phyloP scores from a whole-genome alignment of 139 green algal species.

The Picochlorum sp. region DNA sequence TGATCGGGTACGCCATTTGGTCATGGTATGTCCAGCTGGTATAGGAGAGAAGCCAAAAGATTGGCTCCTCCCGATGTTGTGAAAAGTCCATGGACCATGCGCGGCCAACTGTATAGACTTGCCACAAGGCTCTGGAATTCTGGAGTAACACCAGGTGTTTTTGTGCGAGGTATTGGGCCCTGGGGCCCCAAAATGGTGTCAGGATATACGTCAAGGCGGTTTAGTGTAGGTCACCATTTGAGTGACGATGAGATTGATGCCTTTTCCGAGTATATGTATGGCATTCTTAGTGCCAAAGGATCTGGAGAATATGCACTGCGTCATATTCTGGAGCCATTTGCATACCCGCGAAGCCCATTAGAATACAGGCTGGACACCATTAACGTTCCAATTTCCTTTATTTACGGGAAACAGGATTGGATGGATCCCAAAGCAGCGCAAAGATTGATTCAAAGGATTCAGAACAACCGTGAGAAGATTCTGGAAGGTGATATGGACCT shows the following conservation, averaged over 20 bases:
- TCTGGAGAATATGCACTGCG: conserved; percentile 70
- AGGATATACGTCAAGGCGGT: conserved; percentile 42
- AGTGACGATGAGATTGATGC: conserved; percentile 26
- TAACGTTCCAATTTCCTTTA: conserved; percentile 38
- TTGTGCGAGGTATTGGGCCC: conserved; percentile 65
- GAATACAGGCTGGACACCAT: conserved; percentile 55
- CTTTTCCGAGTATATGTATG: conserved; percentile 41
- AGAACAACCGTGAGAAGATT: neutral
- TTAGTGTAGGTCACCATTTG: conserved; percentile 41
- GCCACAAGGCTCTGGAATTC: conserved; percentile 40
- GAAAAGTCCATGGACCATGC: conserved; percentile 26
- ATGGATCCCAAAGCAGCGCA: conserved; percentile 41
- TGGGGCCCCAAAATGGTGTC: conserved; percentile 41
- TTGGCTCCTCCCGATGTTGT: conserved; percentile 37
- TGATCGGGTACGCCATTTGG: conserved; percentile 72
- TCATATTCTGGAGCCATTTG: conserved; percentile 70
- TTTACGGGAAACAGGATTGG: conserved; percentile 70
- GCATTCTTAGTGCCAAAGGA: conserved; percentile 50
- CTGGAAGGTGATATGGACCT: conserved; percentile 25
- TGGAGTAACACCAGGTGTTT: conserved; percentile 60
- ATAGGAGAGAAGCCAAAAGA: conserved; percentile 51
- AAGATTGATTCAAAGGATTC: neutral
- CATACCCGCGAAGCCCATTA: conserved; percentile 60
- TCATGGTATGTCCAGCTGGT: conserved; percentile 79
- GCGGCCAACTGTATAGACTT: conserved; percentile 31